phyloP scores from a whole-genome alignment of 78 protist species.

The Dictyostelium capitatum region DNA sequence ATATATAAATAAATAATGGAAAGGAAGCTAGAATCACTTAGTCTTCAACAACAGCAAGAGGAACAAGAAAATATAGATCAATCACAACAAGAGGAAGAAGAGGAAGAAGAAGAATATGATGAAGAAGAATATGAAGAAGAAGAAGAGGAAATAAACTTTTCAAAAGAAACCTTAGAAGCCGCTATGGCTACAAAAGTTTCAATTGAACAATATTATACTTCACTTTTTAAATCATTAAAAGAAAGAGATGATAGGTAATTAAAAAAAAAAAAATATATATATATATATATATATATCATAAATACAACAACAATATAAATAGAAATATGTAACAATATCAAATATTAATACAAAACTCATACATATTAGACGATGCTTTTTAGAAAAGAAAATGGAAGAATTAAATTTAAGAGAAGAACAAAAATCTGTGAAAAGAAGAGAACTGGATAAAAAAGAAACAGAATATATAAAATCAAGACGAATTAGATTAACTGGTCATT shows the following conservation, averaged over 20 bases:
- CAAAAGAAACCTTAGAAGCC: conserved; percentile 78
- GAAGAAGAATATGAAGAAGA: conserved; percentile 35
- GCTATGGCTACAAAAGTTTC: conserved; percentile 81
- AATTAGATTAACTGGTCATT: conserved; percentile 77
- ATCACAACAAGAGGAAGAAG: background rate
- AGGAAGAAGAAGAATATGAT: conserved; percentile 37
- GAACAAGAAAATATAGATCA: conserved; percentile 20
- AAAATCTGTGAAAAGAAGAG: conserved; percentile 73
- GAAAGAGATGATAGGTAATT: conserved; percentile 81
- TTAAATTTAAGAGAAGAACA: conserved; percentile 77
- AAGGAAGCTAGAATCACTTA: conserved; percentile 1
- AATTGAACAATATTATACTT: conserved; percentile 79
- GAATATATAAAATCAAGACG: conserved; percentile 81
- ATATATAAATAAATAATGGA: background rate
- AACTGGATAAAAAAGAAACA: conserved; percentile 79
- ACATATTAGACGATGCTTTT: conserved; percentile 36
- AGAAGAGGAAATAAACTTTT: conserved; percentile 33
- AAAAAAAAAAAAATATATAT: too few species aligned
- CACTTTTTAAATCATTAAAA: conserved; percentile 71
- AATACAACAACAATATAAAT: background rate
- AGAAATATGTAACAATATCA: background rate
- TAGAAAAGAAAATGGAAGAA: conserved; percentile 79
- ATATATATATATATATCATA: background rate
- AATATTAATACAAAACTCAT: background rate
- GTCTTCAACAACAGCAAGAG: background rate